Conservation (phyloP, 805 yeast genomes). For the Nakazawaea ambrosiae region DNA sequence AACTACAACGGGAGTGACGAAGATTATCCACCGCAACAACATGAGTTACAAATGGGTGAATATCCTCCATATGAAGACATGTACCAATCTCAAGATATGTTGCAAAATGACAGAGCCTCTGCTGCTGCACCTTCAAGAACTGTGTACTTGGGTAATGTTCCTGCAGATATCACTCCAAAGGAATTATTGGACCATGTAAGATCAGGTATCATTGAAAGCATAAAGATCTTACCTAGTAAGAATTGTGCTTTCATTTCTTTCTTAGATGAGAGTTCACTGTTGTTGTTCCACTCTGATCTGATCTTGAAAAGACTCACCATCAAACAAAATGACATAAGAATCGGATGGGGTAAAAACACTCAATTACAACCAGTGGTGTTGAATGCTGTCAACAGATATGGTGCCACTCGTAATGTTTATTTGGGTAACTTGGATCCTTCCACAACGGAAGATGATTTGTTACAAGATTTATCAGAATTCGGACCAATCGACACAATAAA, state of each 20-base stretch:
- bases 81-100: not conserved
- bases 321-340: slow-evolving; percentile 71
- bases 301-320: slow-evolving; percentile 76
- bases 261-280: slow-evolving; percentile 81
- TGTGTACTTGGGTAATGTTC: slow-evolving; percentile 84
- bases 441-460: slow-evolving; percentile 55
- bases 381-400: slow-evolving; percentile 71
- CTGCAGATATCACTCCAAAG: slow-evolving; percentile 70
- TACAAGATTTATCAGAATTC: slow-evolving; percentile 58
- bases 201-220: slow-evolving; percentile 80
- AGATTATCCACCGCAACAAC: not conserved
- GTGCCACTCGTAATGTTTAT: slow-evolving; percentile 92
- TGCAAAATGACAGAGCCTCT: not conserved
- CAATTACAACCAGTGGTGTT: slow-evolving; percentile 69
- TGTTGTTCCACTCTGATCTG: slow-evolving; percentile 90
- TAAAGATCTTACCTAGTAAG: slow-evolving; percentile 72
- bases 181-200: slow-evolving; percentile 86
- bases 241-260: slow-evolving; percentile 89
- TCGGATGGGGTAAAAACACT: slow-evolving; percentile 90
- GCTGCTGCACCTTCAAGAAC: slow-evolving; percentile 67
- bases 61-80: slow-evolving; percentile 4
- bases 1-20: not conserved
- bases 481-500: slow-evolving; percentile 86
- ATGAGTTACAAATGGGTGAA: not conserved
- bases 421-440: slow-evolving; percentile 67